Evolutionary conservation across 2,329 filamentous ascomycete genomes (phyloP).

Genomic region (Cladophialophora psammophila): DNA sequence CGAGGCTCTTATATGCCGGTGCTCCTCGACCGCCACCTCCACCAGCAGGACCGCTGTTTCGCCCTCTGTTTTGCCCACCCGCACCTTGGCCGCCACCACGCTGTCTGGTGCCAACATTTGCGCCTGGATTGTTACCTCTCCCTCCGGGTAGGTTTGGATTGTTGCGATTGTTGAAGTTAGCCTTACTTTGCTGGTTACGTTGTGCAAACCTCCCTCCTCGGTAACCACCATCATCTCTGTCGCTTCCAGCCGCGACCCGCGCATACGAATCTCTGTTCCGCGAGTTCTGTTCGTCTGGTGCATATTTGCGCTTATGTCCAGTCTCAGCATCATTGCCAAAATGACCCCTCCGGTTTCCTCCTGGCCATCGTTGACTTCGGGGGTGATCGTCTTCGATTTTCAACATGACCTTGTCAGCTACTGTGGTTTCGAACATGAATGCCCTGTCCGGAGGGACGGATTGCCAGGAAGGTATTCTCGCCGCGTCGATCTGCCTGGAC

Average conservation of each 20-base stretch:
- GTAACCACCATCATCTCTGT: slow-evolving; percentile 42
- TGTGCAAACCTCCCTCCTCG: slow-evolving; percentile 30
- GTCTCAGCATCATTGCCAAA: slow-evolving; percentile 67
- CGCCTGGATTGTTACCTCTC: slow-evolving; percentile 23
- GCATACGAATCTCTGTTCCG: slow-evolving; percentile 47
- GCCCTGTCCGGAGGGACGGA: slow-evolving; percentile 73
- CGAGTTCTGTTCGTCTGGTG: slow-evolving; percentile 62
- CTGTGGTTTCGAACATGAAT: slow-evolving; percentile 79
- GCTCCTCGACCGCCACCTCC: slow-evolving; percentile 53
- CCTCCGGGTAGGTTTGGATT: slow-evolving; percentile 19
- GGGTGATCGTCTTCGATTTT: slow-evolving; percentile 76
- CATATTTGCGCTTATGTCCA: slow-evolving; percentile 63
- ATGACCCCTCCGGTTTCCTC: slow-evolving; percentile 18
- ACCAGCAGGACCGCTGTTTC: slow-evolving; percentile 38
- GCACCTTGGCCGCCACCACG: slow-evolving; percentile 25
- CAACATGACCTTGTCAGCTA: slow-evolving; percentile 85
- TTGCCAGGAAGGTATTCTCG: slow-evolving; percentile 83
- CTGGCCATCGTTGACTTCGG: slow-evolving; percentile 15
- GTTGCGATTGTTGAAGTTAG: slow-evolving; percentile 38
- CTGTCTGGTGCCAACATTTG: slow-evolving; percentile 21
- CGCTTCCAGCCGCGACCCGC: slow-evolving; percentile 41
- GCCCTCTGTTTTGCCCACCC: slow-evolving; percentile 24
- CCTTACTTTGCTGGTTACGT: slow-evolving; percentile 35
- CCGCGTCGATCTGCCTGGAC: slow-evolving; percentile 78
- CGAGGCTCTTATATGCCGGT: slow-evolving; percentile 69